Evolutionary conservation across 1,139 yeast species (phyloP).

Genomic region (Lodderomyces elongisporus): DNA sequence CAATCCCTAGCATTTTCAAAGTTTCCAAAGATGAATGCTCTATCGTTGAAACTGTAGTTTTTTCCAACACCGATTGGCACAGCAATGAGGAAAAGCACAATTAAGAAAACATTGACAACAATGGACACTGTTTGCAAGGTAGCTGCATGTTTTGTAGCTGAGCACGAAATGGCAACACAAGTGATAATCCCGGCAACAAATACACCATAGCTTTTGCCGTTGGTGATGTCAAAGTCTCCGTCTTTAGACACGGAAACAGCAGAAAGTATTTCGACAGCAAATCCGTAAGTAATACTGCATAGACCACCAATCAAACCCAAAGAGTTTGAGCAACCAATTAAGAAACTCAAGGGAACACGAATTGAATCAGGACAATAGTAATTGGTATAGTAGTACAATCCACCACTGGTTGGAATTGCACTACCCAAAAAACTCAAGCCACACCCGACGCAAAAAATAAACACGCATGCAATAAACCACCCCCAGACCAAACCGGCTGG

Average conservation of each 20-base stretch:
- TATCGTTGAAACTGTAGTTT: conserved; percentile 30
- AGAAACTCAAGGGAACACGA: conserved; percentile 29
- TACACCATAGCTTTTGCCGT: conserved; percentile 29
- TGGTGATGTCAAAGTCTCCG: conserved; percentile 26
- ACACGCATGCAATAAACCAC: conserved; percentile 56
- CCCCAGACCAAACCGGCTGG: conserved; percentile 59
- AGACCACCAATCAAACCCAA: conserved; percentile 32
- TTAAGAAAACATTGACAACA: conserved; percentile 46
- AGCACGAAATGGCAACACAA: conserved; percentile 32
- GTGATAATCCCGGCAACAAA: conserved; percentile 28
- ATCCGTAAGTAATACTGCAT: conserved; percentile 35
- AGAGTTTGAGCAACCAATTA: conserved; percentile 42
- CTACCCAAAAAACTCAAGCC: conserved; percentile 62
- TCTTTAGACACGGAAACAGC: conserved; percentile 27
- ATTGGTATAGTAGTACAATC: conserved; percentile 54
- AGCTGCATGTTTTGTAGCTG: conserved; percentile 45
- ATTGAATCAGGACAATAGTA: conserved; percentile 27
- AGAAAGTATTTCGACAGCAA: conserved; percentile 31
- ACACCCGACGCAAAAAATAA: conserved; percentile 54
- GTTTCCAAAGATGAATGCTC: conserved; percentile 48
- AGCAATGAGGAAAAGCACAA: conserved; percentile 55
- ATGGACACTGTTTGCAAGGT: conserved; percentile 57
- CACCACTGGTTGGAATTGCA: conserved; percentile 68
- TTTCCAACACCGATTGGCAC: conserved; percentile 58
- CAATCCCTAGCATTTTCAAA: conserved; percentile 52